A percentile compares a stretch with the other conserved stretches of the same genome.
Conservation (phyloP, 2,329 filamentous ascomycete genomes). For the Colletotrichum sp. region DNA sequence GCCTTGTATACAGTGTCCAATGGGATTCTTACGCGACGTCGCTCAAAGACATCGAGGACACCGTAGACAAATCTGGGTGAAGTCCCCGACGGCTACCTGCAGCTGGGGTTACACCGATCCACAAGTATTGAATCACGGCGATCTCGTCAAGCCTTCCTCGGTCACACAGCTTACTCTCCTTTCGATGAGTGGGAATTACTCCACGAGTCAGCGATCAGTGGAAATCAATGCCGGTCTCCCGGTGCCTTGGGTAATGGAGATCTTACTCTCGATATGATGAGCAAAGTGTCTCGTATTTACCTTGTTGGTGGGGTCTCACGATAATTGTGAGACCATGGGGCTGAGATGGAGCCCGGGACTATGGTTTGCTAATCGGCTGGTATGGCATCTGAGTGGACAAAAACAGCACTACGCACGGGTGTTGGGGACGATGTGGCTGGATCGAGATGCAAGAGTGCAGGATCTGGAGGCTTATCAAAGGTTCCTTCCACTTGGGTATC, state of each 20-base stretch:
- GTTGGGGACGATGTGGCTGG: not conserved
- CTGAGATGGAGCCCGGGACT: not conserved
- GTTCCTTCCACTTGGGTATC: not conserved
- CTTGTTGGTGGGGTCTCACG: not conserved
- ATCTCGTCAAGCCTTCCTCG: not conserved
- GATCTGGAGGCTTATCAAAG: not conserved
- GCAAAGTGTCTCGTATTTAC: not conserved
- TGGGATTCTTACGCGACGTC: not conserved
- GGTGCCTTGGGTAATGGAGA: not conserved
- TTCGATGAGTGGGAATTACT: not conserved
- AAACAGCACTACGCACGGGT: not conserved
- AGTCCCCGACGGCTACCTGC: not conserved
- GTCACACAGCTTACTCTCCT: not conserved
- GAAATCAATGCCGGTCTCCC: not conserved
- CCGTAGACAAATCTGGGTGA: not conserved
- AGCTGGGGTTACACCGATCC: conserved; percentile 2
- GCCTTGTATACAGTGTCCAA: not conserved
- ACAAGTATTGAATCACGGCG: conserved; percentile 7
- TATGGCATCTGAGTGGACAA: not conserved
- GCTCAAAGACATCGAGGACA: not conserved
- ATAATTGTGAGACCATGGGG: not conserved
- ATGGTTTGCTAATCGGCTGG: not conserved
- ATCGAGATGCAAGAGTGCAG: conserved; percentile 17
- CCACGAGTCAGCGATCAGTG: not conserved
- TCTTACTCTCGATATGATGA: not conserved